phyloP scores from a whole-genome alignment of 1,284 basidiomycete genomes.

The Ustilago shanxiensis region DNA sequence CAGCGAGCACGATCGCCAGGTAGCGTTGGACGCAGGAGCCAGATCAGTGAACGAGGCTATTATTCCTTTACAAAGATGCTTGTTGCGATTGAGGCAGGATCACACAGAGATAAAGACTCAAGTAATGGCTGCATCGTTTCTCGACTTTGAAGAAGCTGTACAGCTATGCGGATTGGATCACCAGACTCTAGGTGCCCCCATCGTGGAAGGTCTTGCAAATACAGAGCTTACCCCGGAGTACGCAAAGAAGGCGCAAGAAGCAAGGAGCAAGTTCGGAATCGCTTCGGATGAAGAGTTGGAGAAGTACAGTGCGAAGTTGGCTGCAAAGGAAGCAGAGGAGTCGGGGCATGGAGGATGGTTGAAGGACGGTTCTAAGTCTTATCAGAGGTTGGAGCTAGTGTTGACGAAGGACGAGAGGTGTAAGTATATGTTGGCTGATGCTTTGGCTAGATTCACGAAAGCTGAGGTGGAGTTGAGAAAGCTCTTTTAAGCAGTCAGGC shows the following conservation, averaged over 20 bases:
- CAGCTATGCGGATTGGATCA: constrained; percentile 31
- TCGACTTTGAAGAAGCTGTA: constrained; percentile 17
- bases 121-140: constrained; percentile 31
- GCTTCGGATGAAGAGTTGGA: constrained; percentile 21
- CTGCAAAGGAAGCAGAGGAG: constrained; percentile 13
- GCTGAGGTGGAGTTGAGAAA: constrained; percentile 17
- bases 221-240: constrained; percentile 11
- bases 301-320: constrained; percentile 12
- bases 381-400: constrained; percentile 8
- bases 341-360: constrained; percentile 31
- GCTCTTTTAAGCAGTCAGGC: constrained; percentile 11
- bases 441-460: constrained; percentile 20
- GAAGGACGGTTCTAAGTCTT: constrained; percentile 4
- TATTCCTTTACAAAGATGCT: constrained; percentile 23
- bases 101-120: constrained; percentile 16
- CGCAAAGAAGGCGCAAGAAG: constrained; percentile 4
- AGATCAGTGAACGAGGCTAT: constrained; percentile 19
- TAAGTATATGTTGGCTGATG: constrained; percentile 29
- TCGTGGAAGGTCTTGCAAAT: constrained; percentile 22
- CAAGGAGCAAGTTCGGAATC: background rate
- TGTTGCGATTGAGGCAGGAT: constrained; percentile 15
- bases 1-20: background rate
- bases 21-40: constrained; percentile 3
- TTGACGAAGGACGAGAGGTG: constrained; percentile 23
- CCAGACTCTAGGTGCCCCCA: constrained; percentile 21